Conservation (phyloP, 352 stramenopile species). For the Pythium brassicae region DNA sequence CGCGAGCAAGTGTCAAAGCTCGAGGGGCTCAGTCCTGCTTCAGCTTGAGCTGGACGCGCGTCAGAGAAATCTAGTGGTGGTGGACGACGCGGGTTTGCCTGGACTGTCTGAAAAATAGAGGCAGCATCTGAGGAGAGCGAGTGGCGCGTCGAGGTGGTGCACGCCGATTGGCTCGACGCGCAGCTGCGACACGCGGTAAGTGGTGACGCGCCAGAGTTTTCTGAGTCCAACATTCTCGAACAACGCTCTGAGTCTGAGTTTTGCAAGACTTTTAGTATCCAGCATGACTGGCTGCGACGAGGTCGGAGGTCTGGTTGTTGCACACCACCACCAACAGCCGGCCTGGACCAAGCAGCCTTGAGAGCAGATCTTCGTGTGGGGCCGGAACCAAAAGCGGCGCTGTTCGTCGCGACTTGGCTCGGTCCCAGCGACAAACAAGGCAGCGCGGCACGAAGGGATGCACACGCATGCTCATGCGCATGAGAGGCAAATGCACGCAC, state of each 20-base stretch:
- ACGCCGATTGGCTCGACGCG: neutral
- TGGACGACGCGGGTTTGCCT: neutral
- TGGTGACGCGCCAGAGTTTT: neutral
- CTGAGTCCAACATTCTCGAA: conserved; percentile 1
- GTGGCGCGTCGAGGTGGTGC: neutral
- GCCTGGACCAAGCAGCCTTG: neutral
- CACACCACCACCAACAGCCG: neutral
- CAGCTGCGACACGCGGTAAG: neutral
- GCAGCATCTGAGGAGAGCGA: neutral
- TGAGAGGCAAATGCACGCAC: no score
- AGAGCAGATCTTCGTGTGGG: no score
- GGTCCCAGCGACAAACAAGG: no score
- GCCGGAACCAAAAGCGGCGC: no score
- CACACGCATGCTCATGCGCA: no score
- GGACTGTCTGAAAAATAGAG: neutral
- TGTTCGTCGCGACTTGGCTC: no score
- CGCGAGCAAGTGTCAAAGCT: no score
- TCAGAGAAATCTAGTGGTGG: no score
- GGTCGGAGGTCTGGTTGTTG: neutral
- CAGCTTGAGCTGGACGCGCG: no score
- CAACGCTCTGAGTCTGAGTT: neutral
- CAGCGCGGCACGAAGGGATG: no score
- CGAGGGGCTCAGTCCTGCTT: no score
- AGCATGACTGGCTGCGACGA: neutral
- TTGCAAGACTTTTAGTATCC: no score